Evolutionary conservation across 176 grass and related monocot genomes (phyloP).

Genomic region (Phragmites australis): DNA sequence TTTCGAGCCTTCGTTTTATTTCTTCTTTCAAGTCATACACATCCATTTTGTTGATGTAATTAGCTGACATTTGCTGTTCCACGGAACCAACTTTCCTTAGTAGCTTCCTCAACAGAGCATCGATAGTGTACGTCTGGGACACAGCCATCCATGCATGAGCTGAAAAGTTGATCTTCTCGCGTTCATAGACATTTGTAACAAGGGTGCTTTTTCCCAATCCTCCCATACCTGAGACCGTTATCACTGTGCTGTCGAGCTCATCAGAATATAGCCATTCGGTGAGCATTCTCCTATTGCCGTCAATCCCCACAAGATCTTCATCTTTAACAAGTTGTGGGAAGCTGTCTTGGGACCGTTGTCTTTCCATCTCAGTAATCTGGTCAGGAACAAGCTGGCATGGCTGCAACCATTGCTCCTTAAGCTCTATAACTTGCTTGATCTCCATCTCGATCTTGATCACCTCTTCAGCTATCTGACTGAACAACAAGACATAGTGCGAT

Average conservation of each 20-base stretch:
- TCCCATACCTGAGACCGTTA: constrained; percentile 48
- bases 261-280: constrained; percentile 31
- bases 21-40: constrained; percentile 43
- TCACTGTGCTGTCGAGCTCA: constrained; percentile 23
- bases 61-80: neutral
- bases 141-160: constrained; percentile 43
- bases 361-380: constrained; percentile 21
- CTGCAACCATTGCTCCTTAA: constrained; percentile 42
- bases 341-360: constrained; percentile 29
- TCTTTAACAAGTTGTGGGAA: constrained; percentile 49
- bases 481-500: constrained; percentile 35
- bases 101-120: constrained; percentile 31
- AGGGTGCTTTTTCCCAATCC: constrained; percentile 47
- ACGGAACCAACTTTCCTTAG: constrained; percentile 22
- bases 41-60: constrained; percentile 29
- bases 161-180: constrained; percentile 42
- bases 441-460: constrained; percentile 19
- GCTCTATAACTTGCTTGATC: constrained; percentile 31
- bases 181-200: constrained; percentile 51
- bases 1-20: constrained; percentile 23
- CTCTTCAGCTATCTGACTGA: constrained; percentile 34
- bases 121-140: constrained; percentile 33
- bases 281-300: constrained; percentile 26
- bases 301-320: constrained; percentile 44
- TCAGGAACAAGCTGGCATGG: constrained; percentile 28